Base-by-base conservation (phyloP, 2,329 filamentous ascomycete genomes). In the Beauveria sp. region DNA sequence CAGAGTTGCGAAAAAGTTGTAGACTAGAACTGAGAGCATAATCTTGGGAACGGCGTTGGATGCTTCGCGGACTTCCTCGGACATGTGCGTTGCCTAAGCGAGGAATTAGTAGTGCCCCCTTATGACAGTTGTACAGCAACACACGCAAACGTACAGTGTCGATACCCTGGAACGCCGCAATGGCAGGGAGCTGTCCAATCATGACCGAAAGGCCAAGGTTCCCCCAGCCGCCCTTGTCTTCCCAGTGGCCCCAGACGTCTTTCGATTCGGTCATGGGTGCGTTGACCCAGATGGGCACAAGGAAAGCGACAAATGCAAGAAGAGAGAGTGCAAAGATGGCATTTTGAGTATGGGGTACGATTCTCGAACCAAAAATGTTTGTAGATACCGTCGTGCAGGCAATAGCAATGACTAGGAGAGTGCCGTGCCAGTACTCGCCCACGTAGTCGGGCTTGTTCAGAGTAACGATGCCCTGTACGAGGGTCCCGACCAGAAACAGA, bases 31-130 rank as follows among this genome's bases (percentile, higher is more conserved):
- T 7, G 28, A 12, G 14, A 64, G 18, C 38, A 65, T 63, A 16
- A 61, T 55, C 34, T 53, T 59, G 24, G 63, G 64, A 2, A 66
- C 58, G 6, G 51, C 53, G 22, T 38, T 52, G 22, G 63, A 52
- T 7, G 64, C 63, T 38, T 63, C 53, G 40, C 62, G 55, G 49
- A 66, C 64, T 45, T 66, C 61, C 28, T 65, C 64, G 14, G 63
- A 56, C 58, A 66, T 63, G 60, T 65, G 63, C 18, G 53, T 58
- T 12, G 51, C 62, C 63, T 66, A 12, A 58, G 30, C 60, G 26
- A 9, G 1, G 42, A 12, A 38, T 46, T 46, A 49, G 30, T 24
- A 28, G 20, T 26, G 30, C 16, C 16, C 20, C 10, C 30, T 2
- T 9, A 12, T 12, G 30, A 34, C 30, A 34, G 10, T 34, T 34